These are phyloP conservation scores for Talaromyces islandicus DNA, from an alignment of 2,329 filamentous ascomycete genomes.

Conservation along the genomic window DNA sequence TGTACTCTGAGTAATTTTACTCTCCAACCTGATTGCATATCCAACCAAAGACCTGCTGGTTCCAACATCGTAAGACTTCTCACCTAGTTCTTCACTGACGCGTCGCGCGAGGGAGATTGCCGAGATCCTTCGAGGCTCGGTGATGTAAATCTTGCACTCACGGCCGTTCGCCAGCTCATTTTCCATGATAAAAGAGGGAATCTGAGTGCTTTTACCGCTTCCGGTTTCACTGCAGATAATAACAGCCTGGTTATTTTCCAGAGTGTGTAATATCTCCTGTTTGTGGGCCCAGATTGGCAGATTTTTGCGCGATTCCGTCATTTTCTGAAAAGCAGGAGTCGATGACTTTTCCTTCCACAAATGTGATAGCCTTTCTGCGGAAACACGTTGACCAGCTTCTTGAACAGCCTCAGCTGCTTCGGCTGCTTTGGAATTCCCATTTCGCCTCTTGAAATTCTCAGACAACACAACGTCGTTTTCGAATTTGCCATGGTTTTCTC, in stretches of 20 bases:
- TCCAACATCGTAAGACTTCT: constrained; percentile 74
- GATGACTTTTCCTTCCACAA: constrained; percentile 49
- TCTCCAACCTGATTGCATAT: constrained; percentile 89
- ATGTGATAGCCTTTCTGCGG: constrained; percentile 40
- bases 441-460: constrained; percentile 62
- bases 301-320: constrained; percentile 72
- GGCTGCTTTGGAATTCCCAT: constrained; percentile 24
- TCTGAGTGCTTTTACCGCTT: constrained; percentile 94
- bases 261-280: constrained; percentile 67
- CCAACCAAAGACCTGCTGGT: constrained; percentile 79
- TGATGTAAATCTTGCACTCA: constrained; percentile 88
- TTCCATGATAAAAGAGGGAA: constrained; percentile 90
- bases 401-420: constrained; percentile 19
- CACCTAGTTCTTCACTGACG: constrained; percentile 91
- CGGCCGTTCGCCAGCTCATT: constrained; percentile 75
- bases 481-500: constrained; percentile 39
- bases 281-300: constrained; percentile 88
- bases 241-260: constrained; percentile 75
- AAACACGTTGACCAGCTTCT: constrained; percentile 16
- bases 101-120: constrained; percentile 88
- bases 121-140: constrained; percentile 90
- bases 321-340: constrained; percentile 60
- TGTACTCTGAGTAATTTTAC: constrained; percentile 75
- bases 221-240: constrained; percentile 97
- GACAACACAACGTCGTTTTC: constrained; percentile 71